phyloP scores from a whole-genome alignment of 2,329 filamentous ascomycete genomes.

The Arachnopeziza araneosa region DNA sequence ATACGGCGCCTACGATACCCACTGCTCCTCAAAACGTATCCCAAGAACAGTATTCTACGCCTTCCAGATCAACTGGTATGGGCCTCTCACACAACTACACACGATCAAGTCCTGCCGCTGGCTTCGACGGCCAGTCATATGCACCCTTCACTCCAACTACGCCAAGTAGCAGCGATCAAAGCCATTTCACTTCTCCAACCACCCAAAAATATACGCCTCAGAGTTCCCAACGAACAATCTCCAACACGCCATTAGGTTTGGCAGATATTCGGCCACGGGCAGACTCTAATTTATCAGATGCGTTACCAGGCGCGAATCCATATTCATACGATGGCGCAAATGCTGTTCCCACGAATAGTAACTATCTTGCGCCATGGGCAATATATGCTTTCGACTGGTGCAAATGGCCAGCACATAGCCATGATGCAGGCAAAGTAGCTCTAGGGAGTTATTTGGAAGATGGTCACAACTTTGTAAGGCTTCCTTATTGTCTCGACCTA shows the following conservation, averaged over 20 bases:
- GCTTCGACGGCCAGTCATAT: conserved; percentile 50
- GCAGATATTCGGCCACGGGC: conserved; percentile 86
- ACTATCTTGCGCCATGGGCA: conserved; percentile 90
- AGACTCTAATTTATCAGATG: conserved; percentile 74
- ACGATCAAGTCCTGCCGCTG: conserved; percentile 67
- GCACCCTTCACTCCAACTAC: conserved; percentile 58
- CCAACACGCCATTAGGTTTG: conserved; percentile 84
- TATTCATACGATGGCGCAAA: conserved; percentile 62
- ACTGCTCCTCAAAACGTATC: conserved; percentile 47
- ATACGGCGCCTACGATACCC: conserved; percentile 53
- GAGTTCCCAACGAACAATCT: conserved; percentile 56
- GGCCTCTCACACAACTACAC: conserved; percentile 71
- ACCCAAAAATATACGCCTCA: conserved; percentile 50
- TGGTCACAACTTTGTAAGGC: conserved; percentile 87
- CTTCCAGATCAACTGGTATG: conserved; percentile 61
- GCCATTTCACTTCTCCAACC: conserved; percentile 57
- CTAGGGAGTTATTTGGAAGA: conserved; percentile 96
- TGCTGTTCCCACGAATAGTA: conserved; percentile 70
- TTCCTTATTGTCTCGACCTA: not conserved
- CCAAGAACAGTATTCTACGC: conserved; percentile 54
- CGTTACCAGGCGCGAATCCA: conserved; percentile 51
- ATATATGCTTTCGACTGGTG: conserved; percentile 99
- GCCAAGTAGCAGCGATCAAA: conserved; percentile 48
- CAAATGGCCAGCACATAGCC: conserved; percentile 83
- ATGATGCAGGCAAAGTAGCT: conserved; percentile 84